Conservation (phyloP, 305 asterid species). For the Stenogyne calaminthoides region DNA sequence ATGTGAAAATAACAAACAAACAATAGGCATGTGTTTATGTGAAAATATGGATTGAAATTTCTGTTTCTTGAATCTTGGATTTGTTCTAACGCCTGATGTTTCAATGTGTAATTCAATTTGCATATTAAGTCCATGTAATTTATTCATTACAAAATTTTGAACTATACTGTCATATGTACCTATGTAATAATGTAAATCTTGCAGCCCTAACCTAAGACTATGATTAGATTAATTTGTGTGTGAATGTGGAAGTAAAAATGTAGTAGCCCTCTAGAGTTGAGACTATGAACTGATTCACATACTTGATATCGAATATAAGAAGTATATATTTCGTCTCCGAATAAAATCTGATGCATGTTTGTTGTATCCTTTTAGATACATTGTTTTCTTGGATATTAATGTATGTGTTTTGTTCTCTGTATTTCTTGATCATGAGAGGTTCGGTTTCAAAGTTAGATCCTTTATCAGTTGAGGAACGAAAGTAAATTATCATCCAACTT, state of each 20-base stretch:
- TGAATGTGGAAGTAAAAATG: background rate
- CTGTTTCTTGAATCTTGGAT: conserved; percentile 9
- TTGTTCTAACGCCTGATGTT: background rate
- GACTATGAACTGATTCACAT: background rate
- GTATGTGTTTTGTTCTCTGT: conserved; percentile 6
- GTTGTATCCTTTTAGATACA: background rate
- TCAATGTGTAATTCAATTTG: background rate
- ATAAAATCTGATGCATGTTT: background rate
- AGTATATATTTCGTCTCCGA: background rate
- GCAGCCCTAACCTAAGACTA: background rate
- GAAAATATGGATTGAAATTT: conserved; percentile 11
- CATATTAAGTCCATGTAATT: background rate
- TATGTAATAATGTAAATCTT: background rate
- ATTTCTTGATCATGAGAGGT: conserved; percentile 12
- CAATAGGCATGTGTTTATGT: background rate
- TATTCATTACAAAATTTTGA: background rate
- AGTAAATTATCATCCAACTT: background rate
- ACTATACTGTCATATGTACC: background rate
- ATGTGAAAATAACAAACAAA: background rate
- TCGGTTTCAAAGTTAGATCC: background rate
- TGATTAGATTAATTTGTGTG: background rate
- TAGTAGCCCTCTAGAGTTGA: conserved; percentile 1
- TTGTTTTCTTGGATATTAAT: background rate
- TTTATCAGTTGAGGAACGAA: background rate
- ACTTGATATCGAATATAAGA: background rate